Base-by-base conservation (phyloP, 305 asterid species). In the Rubia tinctorum region DNA sequence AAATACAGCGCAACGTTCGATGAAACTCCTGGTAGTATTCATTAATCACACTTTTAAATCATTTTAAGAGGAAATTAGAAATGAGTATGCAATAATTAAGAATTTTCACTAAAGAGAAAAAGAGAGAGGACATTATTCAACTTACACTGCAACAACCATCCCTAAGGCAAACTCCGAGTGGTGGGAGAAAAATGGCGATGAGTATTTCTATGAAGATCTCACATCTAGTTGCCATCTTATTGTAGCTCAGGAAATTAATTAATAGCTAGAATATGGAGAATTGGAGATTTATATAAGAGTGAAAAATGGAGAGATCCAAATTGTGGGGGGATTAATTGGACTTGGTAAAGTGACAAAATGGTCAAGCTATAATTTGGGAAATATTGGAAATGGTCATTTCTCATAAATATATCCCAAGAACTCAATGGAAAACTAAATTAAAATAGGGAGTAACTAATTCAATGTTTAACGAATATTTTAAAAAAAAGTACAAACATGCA, bases 121-220 rank as follows among this genome's bases (percentile, higher is more conserved):
- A n/a, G n/a, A n/a, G n/a, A n/a, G n/a, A n/a, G n/a, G n/a, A n/a
- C n/a, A n/a, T n/a, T n/a, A n/a, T 11, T 14, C 14, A 14, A 18
- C 76, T 73, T 80, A 84, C 88, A 71, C 85, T 85, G 83, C 89
- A 85, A 22, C 86, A 83, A 49, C 86, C 84, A 58, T 81, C 75
- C 58, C 87, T 84, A 18, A 85, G 78, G 73, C 76, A 83, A 69
- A 85, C 87, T 45, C 89, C 89, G 42, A 85, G 68, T 1, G 89
- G 87, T 51, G 89, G 89, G 37, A 85, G 44, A 2, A 85, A 62
- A 55, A 85, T 79, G 27, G 87, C 89, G 53, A 85, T 75, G 2
- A 85, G 69, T 23, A 85, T 80, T 68, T 83, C 87, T 68, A 81
- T 60, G 79, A 85, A 80, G 30, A 81, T 45, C 42, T 74, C 84